Conservation (phyloP, 768 basidiomycete genomes). For the Pleurotus citrinopileatus region DNA sequence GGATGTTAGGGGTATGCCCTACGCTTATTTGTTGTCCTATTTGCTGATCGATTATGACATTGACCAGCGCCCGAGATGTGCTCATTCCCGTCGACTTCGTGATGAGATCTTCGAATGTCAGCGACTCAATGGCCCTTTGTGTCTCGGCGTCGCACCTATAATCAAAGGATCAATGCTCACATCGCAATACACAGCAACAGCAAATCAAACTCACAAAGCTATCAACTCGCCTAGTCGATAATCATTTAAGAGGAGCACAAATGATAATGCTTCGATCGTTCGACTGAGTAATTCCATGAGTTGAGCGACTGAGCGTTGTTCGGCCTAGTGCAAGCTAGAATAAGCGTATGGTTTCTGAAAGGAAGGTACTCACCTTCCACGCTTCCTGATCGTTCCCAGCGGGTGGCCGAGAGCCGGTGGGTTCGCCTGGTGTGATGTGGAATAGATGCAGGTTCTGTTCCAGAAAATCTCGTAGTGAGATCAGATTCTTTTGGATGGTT, state of each 20-base stretch:
- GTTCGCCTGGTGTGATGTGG: constrained; percentile 68
- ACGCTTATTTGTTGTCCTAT: constrained; percentile 96
- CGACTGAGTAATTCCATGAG: constrained; percentile 72
- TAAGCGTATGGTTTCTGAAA: constrained; percentile 4
- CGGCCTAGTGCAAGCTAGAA: constrained; percentile 47
- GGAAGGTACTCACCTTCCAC: constrained; percentile 62
- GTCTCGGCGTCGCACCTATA: constrained; percentile 68
- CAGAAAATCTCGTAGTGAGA: constrained; percentile 71
- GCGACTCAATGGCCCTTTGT: constrained; percentile 62
- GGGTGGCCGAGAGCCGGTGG: constrained; percentile 51
- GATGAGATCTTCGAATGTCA: constrained; percentile 87
- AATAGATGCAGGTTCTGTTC: constrained; percentile 84
- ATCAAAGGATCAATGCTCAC: constrained; percentile 6
- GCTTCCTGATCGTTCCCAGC: constrained; percentile 78
- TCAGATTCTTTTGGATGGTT: constrained; percentile 77
- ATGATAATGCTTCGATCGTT: constrained; percentile 92
- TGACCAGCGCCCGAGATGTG: constrained; percentile 88
- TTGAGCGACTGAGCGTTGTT: constrained; percentile 80
- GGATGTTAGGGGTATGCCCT: constrained; percentile 24
- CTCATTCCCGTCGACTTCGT: constrained; percentile 82
- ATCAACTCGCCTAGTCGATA: constrained; percentile 87
- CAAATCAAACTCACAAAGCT: constrained; percentile 53
- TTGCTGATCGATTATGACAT: constrained; percentile 96
- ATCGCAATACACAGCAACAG: neutral
- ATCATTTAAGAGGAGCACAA: constrained; percentile 88